Evolutionary conservation across 2,329 filamentous ascomycete genomes (phyloP), one percentile per base, ranked within the genome.

Genomic region (Ophiognomonia clavigignenti-juglandacearum): DNA sequence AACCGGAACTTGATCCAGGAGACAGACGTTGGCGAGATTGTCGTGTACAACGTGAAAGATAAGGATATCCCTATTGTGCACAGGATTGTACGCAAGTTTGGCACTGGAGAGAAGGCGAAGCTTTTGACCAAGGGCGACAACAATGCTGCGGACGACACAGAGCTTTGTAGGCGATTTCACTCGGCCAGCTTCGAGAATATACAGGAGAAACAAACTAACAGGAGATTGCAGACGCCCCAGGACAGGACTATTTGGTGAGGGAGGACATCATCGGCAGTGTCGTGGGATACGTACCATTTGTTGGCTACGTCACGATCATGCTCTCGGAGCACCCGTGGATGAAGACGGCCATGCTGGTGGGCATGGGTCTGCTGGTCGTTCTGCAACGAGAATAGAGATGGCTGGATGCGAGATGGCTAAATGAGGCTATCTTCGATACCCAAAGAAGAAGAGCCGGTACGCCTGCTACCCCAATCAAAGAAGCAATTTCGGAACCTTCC

Each of bases 21-120:
- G 54, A 78, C 75, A 2, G 70, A 71, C 36, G 75, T 80, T 14
- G 75, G 75, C 51, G 74, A 78, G 55, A 63, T 82, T n/a, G 78
- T 82, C 8, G 78, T 82, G 9, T 82, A 82, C 69, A 95, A 95
- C 62, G 86, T 96, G 45, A 80, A 82, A 64, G 90, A 85, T 48
- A 98, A 97, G 74, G 88, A 96, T 56, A 97, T 98, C 54, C 93
- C 93, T 24, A 98, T 98, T 67, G 93, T 98, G 56, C 93, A 98
- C 71, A 77, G 93, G 42, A 79, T 97, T 9, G 86, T 97, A 45
- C 80, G 91, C 68, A 83, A 82, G 62, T 85, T 83, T 62, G 81
- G 82, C 19, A 59, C 59, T 24, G 80, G 77, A 20, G 67, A 73
- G 8, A 65, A 74, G 42, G 79, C 80, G n/a, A 74, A 88, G 61